Evolutionary conservation across 2,329 filamentous ascomycete species (phyloP).

Genomic region (Colletotrichum tamarilloi): DNA sequence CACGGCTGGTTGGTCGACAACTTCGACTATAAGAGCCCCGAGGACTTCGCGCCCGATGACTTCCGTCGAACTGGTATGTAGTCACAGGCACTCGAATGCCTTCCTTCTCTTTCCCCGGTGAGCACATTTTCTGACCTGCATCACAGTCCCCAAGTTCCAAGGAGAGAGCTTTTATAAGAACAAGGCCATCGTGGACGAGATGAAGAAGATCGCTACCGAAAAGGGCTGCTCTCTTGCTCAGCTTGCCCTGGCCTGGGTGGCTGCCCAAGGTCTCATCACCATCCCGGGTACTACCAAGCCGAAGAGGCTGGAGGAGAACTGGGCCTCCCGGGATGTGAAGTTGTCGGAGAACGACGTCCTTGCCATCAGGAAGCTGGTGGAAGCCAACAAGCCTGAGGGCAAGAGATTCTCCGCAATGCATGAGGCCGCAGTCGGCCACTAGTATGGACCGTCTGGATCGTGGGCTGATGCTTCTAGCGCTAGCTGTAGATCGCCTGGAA

Average conservation of each 20-base stretch:
- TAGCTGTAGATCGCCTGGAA: no score
- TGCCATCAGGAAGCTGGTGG: neutral
- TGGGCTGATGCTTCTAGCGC: neutral
- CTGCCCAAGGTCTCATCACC: constrained; percentile 53
- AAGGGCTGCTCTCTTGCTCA: constrained; percentile 49
- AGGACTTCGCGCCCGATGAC: constrained; percentile 56
- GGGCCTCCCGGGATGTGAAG: constrained; percentile 47
- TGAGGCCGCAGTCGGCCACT: neutral
- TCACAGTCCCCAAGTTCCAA: constrained; percentile 47
- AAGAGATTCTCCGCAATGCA: neutral
- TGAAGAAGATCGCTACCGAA: constrained; percentile 50
- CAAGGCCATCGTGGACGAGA: constrained; percentile 51
- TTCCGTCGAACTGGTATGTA: constrained; percentile 51
- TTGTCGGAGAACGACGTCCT: constrained; percentile 48
- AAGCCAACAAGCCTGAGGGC: neutral
- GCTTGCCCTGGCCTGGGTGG: constrained; percentile 53
- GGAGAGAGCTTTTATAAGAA: constrained; percentile 59
- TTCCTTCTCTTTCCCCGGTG: no score
- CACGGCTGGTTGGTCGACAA: constrained; percentile 59
- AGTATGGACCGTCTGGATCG: neutral
- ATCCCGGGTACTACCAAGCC: constrained; percentile 58
- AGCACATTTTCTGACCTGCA: neutral
- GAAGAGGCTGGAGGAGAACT: constrained; percentile 52
- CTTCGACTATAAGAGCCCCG: constrained; percentile 53
- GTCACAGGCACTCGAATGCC: no score